phyloP scores from a whole-genome alignment of 2,329 filamentous ascomycete genomes.

The Colletotrichum truncatum region DNA sequence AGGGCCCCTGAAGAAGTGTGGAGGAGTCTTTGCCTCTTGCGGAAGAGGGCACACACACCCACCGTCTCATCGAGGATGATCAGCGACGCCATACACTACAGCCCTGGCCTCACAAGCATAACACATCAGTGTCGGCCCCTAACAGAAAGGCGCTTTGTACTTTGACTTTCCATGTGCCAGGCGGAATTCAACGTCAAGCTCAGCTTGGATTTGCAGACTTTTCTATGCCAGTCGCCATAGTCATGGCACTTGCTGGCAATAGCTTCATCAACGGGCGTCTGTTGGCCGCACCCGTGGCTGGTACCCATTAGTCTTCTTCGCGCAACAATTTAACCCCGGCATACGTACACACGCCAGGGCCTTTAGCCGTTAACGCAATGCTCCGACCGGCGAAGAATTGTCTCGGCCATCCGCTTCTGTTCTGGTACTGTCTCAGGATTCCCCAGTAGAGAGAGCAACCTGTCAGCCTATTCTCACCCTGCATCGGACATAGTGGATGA shows the following conservation, averaged over 20 bases:
- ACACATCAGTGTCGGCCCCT: neutral
- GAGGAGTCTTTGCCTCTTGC: slow-evolving; percentile 21
- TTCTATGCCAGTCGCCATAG: neutral
- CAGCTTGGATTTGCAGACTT: slow-evolving; percentile 8
- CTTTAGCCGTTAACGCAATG: slow-evolving; percentile 4
- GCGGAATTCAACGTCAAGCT: neutral
- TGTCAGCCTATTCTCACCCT: slow-evolving; percentile 11
- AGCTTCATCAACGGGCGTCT: neutral
- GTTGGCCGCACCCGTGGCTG: neutral
- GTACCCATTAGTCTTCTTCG: neutral
- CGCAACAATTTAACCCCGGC: neutral
- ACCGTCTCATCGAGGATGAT: slow-evolving; percentile 24
- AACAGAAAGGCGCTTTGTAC: slow-evolving; percentile 6
- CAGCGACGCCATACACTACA: slow-evolving; percentile 15
- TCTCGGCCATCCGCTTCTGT: slow-evolving; percentile 21
- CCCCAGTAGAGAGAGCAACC: slow-evolving; percentile 9
- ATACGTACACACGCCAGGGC: neutral
- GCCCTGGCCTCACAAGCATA: slow-evolving; percentile 4
- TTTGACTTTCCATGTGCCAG: neutral
- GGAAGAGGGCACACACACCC: slow-evolving; percentile 6
- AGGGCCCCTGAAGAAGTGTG: slow-evolving; percentile 15
- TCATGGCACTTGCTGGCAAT: slow-evolving; percentile 11
- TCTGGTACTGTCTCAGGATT: slow-evolving; percentile 28
- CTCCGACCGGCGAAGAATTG: neutral
- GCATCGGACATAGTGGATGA: slow-evolving; percentile 21